Evolutionary conservation across 768 basidiomycete genomes (phyloP), one percentile per base, ranked within the genome.

Genomic region (Leccinum ochraceum): DNA sequence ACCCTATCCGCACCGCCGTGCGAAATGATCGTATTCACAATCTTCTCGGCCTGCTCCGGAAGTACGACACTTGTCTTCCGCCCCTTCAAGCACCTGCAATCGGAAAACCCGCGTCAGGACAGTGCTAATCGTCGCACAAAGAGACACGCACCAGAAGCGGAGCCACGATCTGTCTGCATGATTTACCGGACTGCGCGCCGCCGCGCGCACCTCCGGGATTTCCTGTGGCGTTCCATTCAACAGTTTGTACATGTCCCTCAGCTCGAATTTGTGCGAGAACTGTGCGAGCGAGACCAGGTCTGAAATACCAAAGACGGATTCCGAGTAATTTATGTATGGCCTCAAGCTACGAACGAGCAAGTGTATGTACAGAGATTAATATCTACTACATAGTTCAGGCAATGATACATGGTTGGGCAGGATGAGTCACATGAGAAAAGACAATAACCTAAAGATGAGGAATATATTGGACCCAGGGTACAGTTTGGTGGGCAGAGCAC

Each of bases 201-300:
- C 81, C 22, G 75, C 72, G 67, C 85, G 87, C 20, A 86, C 76
- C 30, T 86, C 77, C 0, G 86, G 84, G n/a, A 85, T 69, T 59
- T 86, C 77, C 20, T 76, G 68, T 2, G 68, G 68, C 2, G 80
- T 78, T 3, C 86, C 87, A 1, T 91, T 90, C 17, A 91, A 62
- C n/a, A 92, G 77, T 67, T 83, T 84, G 60, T 79, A 77, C 65
- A 85, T 69, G 68, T 87, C 88, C 52, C 75, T 74, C 48, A 80
- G 79, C 71, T 88, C 85, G 57, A 87, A 89, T 70, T 89, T 93
- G 75, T 93, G 90, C 6, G 88, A 88, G 60, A 84, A 83, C 48
- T 81, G 76, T 4, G 78, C 81, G 7, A 93, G 77, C 53, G 71
- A 77, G 10, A 69, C 70, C 36, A 93, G 73, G 66, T 92, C 86